Conservation (phyloP, 2,329 filamentous ascomycete species). For the Aspergillus sp. region DNA sequence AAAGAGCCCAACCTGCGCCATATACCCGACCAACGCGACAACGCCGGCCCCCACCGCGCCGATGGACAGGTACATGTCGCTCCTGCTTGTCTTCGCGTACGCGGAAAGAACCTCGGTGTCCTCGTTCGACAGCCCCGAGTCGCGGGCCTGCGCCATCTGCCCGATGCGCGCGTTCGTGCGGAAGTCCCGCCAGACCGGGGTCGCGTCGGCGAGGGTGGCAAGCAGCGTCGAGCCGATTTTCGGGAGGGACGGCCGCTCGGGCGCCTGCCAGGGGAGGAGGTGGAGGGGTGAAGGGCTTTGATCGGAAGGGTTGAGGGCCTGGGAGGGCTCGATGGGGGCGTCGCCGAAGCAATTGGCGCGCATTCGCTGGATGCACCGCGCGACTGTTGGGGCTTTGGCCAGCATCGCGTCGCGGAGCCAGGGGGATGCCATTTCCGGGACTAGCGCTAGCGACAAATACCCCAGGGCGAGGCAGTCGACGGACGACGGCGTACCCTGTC, state of each 20-base stretch:
- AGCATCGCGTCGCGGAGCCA: constrained; percentile 53
- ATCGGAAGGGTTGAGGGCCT: constrained; percentile 10
- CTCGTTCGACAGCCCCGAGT: constrained; percentile 13
- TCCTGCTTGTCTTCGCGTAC: constrained; percentile 17
- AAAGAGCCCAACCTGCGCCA: constrained; percentile 24
- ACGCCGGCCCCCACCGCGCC: constrained; percentile 26
- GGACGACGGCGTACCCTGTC: constrained; percentile 44
- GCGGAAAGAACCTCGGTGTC: constrained; percentile 19
- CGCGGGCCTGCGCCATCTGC: constrained; percentile 18
- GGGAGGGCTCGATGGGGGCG: constrained; percentile 10
- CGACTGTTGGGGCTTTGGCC: constrained; percentile 38
- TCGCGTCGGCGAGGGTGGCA: constrained; percentile 26
- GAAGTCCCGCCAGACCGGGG: constrained; percentile 28
- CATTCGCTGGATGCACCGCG: constrained; percentile 37
- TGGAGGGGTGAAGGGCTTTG: constrained; percentile 16
- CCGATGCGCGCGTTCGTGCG: constrained; percentile 30
- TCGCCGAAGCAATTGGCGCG: constrained; percentile 29
- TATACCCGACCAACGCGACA: constrained; percentile 28
- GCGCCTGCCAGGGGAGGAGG: constrained; percentile 27
- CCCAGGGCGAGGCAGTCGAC: constrained; percentile 74
- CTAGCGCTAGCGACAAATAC: constrained; percentile 66
- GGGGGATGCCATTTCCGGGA: constrained; percentile 50
- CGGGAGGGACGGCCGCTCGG: constrained; percentile 21
- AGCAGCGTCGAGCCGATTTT: constrained; percentile 27
- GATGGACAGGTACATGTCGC: constrained; percentile 28